phyloP scores from a whole-genome alignment of 148 eudicot genomes.

The Fagopyrum homotropicum region DNA sequence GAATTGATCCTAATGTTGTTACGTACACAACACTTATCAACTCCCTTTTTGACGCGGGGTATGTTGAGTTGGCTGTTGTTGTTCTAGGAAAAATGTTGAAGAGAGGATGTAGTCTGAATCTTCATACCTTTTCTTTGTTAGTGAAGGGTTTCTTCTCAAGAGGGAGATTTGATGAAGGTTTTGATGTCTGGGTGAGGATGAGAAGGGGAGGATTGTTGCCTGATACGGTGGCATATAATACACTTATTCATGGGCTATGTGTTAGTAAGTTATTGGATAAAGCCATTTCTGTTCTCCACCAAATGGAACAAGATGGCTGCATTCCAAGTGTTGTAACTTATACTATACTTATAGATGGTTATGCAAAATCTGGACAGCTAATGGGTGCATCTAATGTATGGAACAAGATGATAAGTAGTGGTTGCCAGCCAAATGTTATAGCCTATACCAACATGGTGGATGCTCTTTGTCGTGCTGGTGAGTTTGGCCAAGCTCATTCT shows the following conservation, averaged over 20 bases:
- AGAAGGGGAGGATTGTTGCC: conserved; percentile 50
- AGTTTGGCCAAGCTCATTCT: conserved; percentile 56
- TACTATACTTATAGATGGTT: conserved; percentile 64
- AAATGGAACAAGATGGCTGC: conserved; percentile 52
- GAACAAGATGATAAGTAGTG: conserved; percentile 68
- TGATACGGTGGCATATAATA: conserved; percentile 55
- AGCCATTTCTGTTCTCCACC: conserved; percentile 37
- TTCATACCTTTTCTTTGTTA: conserved; percentile 51
- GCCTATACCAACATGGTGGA: conserved; percentile 77
- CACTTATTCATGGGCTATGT: conserved; percentile 56
- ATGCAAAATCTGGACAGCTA: conserved; percentile 55
- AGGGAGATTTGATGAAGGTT: conserved; percentile 52
- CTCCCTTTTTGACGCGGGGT: conserved; percentile 44
- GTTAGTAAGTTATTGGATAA: conserved; percentile 30
- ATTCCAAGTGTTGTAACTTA: conserved; percentile 55
- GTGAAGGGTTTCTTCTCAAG: conserved; percentile 50
- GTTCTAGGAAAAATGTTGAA: conserved; percentile 58
- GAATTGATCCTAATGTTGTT: conserved; percentile 53
- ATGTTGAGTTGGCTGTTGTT: conserved; percentile 43
- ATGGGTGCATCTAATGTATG: conserved; percentile 57
- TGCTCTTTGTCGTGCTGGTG: conserved; percentile 56
- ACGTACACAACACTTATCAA: conserved; percentile 60
- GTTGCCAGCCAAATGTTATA: conserved; percentile 79
- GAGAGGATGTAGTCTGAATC: conserved; percentile 58
- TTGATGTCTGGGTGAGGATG: conserved; percentile 55